These are phyloP conservation scores for Populus nigra DNA, from an alignment of 345 rosid species.

Conservation along the genomic window DNA sequence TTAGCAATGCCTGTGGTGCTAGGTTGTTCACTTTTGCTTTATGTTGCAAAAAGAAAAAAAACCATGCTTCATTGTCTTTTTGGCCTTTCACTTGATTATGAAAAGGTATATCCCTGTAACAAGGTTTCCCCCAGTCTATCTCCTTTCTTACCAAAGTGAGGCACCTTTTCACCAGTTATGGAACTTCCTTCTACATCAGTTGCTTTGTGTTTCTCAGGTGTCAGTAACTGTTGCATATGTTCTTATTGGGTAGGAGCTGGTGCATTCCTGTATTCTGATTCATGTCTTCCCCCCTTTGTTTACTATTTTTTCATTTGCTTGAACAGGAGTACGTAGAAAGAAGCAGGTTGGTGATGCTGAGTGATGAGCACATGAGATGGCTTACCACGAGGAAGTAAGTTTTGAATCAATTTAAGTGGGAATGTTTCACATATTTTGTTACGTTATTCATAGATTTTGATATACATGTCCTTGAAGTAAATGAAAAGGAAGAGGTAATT, in stretches of 20 bases:
- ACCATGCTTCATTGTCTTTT: too few relatives aligned
- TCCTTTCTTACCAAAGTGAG: not conserved
- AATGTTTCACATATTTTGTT: not conserved
- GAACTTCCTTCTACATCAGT: not conserved
- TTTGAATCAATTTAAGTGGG: not conserved
- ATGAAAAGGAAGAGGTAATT: not conserved
- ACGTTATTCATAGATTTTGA: not conserved
- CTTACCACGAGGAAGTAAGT: not conserved
- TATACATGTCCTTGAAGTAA: not conserved
- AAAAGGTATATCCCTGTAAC: not conserved
- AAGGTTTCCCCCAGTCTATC: not conserved
- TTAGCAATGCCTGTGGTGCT: too few relatives aligned
- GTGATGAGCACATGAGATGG: not conserved
- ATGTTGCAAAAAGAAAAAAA: too few relatives aligned
- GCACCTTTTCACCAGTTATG: not conserved
- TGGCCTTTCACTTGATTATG: not conserved
- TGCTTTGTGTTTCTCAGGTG: not conserved
- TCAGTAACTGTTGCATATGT: not conserved
- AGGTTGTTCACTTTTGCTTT: not conserved
- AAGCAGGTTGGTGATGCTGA: slow-evolving; percentile 14
- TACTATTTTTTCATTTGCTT: not conserved
- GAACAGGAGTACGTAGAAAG: slow-evolving; percentile 33
- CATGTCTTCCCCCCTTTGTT: not conserved
- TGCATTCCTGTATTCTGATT: not conserved
- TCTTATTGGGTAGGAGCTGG: not conserved